Evolutionary conservation across 2,329 filamentous ascomycete genomes (phyloP).

Genomic region (Ophiocordyceps robertsii): DNA sequence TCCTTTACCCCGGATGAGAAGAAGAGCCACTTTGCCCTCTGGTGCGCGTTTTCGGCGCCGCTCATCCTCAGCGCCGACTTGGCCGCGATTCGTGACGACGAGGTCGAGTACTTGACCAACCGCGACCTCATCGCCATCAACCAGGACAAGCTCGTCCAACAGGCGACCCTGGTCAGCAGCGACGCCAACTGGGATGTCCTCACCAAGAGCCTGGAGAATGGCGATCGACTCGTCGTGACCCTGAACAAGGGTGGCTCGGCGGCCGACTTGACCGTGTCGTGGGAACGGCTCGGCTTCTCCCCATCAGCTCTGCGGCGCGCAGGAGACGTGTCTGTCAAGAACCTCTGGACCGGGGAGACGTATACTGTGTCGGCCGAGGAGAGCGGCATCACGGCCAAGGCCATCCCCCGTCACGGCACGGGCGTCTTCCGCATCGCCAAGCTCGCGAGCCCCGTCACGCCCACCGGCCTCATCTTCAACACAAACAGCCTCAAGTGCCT

Average conservation of each 20-base stretch:
- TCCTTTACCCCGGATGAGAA: conserved; percentile 19
- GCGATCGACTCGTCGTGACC: conserved; percentile 31
- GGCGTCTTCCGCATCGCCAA: conserved; percentile 26
- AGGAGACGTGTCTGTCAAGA: conserved; percentile 18
- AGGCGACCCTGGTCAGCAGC: conserved; percentile 32
- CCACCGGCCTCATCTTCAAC: conserved; percentile 36
- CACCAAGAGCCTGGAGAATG: conserved; percentile 29
- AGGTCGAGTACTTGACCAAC: conserved; percentile 23
- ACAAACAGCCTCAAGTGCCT: conserved; percentile 29
- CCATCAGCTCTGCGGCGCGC: conserved; percentile 9
- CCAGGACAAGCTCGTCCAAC: conserved; percentile 26
- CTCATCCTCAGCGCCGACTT: conserved; percentile 25
- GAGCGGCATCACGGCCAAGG: conserved; percentile 10
- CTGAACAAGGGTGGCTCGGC: conserved; percentile 25
- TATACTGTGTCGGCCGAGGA: conserved; percentile 8
- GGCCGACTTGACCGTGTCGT: conserved; percentile 15
- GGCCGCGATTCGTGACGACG: conserved; percentile 17
- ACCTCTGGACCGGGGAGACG: conserved; percentile 27
- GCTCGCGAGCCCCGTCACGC: conserved; percentile 14
- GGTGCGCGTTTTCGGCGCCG: conserved; percentile 20
- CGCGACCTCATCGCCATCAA: conserved; percentile 26
- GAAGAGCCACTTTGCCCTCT: conserved; percentile 21
- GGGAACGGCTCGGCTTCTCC: conserved; percentile 22
- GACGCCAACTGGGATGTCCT: conserved; percentile 28
- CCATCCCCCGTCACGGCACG: conserved; percentile 23